A percentile compares a stretch with the other conserved stretches of the same genome.
phyloP scores from a whole-genome alignment of 2,329 filamentous ascomycete species.

The Aspergillus ochraceus region DNA sequence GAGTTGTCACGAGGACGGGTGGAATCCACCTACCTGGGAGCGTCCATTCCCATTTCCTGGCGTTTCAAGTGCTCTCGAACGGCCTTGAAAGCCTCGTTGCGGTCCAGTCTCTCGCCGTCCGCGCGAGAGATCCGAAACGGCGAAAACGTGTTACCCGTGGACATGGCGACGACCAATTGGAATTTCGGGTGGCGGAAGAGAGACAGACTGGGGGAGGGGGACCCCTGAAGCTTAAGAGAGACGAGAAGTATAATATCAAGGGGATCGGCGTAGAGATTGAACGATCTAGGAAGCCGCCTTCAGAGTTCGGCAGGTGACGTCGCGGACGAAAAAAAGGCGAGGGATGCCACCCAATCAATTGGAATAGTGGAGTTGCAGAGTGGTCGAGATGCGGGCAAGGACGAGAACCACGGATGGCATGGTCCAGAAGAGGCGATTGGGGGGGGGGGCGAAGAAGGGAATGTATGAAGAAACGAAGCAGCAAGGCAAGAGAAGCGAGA shows the following conservation, averaged over 20 bases:
- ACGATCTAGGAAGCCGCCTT: too few relatives aligned
- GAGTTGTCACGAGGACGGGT: neutral
- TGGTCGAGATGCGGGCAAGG: neutral
- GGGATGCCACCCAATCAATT: constrained; percentile 12
- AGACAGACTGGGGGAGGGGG: neutral
- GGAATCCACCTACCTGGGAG: constrained; percentile 26
- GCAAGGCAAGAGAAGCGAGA: neutral
- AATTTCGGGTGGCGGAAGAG: neutral
- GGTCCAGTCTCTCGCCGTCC: constrained; percentile 31
- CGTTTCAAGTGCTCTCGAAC: constrained; percentile 36
- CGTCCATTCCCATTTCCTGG: constrained; percentile 36
- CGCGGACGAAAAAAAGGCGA: constrained; percentile 9
- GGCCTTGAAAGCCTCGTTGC: constrained; percentile 36
- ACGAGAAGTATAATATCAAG: neutral
- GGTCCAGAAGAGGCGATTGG: constrained; percentile 13
- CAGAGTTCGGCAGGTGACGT: constrained; percentile 11
- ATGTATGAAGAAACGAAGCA: neutral
- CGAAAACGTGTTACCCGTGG: constrained; percentile 13
- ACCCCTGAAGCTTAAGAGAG: neutral
- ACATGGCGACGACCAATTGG: constrained; percentile 14
- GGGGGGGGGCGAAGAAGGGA: neutral
- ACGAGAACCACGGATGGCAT: constrained; percentile 24
- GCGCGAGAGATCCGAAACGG: constrained; percentile 36
- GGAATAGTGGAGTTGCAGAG: neutral
- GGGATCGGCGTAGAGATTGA: neutral